These are phyloP conservation scores for Zygnema circumcarinatum DNA, from an alignment of 139 green algal genomes.

Conservation along the genomic window DNA sequence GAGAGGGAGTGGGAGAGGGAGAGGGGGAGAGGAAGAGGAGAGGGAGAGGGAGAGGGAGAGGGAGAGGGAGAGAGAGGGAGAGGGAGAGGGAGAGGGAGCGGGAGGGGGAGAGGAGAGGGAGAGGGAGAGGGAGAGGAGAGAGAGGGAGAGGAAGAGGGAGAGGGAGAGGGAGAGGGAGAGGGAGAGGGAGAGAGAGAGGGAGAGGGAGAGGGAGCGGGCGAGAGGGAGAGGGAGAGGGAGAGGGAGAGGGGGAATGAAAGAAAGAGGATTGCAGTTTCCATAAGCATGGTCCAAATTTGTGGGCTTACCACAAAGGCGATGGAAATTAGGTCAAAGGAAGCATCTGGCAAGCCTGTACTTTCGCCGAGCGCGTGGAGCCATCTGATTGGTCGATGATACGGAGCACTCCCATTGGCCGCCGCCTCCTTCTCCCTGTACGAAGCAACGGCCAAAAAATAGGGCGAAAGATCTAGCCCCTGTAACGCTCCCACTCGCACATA, in stretches of 20 bases:
- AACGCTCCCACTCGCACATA: neutral
- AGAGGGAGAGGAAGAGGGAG: too few species aligned
- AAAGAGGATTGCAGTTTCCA: neutral
- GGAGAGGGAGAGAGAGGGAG: too few species aligned
- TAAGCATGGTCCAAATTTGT: too few species aligned
- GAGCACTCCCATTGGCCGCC: slow-evolving; percentile 33
- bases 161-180: too few species aligned
- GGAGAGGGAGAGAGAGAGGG: neutral
- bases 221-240: neutral
- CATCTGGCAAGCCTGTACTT: slow-evolving; percentile 64
- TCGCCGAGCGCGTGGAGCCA: slow-evolving; percentile 81
- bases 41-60: neutral
- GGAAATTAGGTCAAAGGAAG: slow-evolving; percentile 77
- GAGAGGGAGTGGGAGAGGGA: neutral
- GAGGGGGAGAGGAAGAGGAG: neutral
- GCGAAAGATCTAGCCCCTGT: slow-evolving; percentile 72
- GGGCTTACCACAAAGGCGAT: slow-evolving; percentile 75
- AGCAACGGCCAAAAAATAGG: slow-evolving; percentile 89
- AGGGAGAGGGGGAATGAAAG: neutral
- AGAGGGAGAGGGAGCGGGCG: too few species aligned
- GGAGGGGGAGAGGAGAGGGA: too few species aligned
- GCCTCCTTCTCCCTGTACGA: slow-evolving; percentile 39
- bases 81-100: too few species aligned
- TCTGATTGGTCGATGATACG: slow-evolving; percentile 63
- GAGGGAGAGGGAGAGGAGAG: too few species aligned